Percentiles rank a stretch among this genome's conserved stretches.
phyloP scores from a whole-genome alignment of 2,329 filamentous ascomycete species.

The Aureobasidium sp. region DNA sequence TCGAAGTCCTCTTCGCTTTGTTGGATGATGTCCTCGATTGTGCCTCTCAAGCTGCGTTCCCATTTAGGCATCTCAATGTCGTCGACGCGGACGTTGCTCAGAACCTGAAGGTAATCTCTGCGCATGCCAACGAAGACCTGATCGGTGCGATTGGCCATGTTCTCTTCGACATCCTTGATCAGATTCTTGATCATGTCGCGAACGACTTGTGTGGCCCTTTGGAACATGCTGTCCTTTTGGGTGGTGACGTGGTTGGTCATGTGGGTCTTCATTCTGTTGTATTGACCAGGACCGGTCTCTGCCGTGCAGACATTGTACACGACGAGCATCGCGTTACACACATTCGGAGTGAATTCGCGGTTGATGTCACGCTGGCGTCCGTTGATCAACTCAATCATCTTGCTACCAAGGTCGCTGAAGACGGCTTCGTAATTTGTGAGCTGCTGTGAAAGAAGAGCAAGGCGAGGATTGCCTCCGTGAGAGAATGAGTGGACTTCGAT shows the following conservation, averaged over 20 bases:
- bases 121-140: constrained; percentile 35
- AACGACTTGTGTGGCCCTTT: constrained; percentile 37
- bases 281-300: constrained; percentile 43
- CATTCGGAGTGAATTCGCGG: constrained; percentile 46
- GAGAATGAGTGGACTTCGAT: constrained; percentile 35
- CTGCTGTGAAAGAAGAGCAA: constrained; percentile 37
- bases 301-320: constrained; percentile 41
- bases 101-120: constrained; percentile 32
- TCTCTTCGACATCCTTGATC: constrained; percentile 36
- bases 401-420: constrained; percentile 33
- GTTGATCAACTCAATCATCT: constrained; percentile 34
- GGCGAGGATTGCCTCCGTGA: constrained; percentile 34
- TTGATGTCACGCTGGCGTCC: constrained; percentile 46
- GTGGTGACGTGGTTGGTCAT: constrained; percentile 43
- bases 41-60: constrained; percentile 11
- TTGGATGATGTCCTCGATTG: constrained; percentile 2
- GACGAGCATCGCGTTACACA: constrained; percentile 39
- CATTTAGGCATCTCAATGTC: constrained; percentile 1
- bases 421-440: constrained; percentile 36
- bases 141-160: constrained; percentile 40
- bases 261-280: constrained; percentile 45
- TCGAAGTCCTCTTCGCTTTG: not conserved
- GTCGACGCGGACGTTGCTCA: constrained; percentile 24
- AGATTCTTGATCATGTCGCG: constrained; percentile 35
- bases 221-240: constrained; percentile 44